Conservation (phyloP, 202 grass and related monocot genomes). For the Setaria italica region DNA sequence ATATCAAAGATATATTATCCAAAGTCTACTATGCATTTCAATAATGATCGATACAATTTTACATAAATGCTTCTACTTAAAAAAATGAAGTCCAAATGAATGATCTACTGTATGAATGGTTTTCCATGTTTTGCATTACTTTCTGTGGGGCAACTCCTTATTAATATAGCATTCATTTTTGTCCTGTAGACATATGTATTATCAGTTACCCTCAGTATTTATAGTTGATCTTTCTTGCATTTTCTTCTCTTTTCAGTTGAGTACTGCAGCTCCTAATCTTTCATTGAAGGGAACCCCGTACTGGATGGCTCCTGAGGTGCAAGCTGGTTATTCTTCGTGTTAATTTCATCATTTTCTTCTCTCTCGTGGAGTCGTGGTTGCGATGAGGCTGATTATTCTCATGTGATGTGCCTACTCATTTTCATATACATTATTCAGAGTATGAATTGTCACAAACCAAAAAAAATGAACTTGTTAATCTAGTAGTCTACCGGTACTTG, state of each 20-base stretch:
- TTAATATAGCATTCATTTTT: constrained; percentile 24
- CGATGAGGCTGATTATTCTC: constrained; percentile 27
- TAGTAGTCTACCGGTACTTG: not conserved
- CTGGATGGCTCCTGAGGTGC: constrained; percentile 97
- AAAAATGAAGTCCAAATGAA: not conserved
- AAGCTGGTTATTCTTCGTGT: constrained; percentile 36
- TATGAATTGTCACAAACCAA: not conserved
- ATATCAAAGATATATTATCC: not conserved
- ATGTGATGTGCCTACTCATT: constrained; percentile 15
- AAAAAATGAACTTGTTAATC: constrained; percentile 21
- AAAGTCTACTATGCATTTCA: not conserved
- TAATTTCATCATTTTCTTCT: constrained; percentile 23
- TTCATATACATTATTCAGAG: constrained; percentile 18
- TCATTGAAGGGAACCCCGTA: constrained; percentile 93
- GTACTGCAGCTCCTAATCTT: constrained; percentile 74
- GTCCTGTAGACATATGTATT: constrained; percentile 10
- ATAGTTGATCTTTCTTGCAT: constrained; percentile 12
- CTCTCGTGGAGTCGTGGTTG: not conserved
- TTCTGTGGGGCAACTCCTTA: not conserved
- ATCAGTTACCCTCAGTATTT: constrained; percentile 23
- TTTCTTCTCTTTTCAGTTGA: constrained; percentile 64
- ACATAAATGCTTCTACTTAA: not conserved
- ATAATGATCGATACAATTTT: not conserved
- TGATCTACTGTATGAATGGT: not conserved
- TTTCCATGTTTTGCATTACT: not conserved